These are phyloP conservation scores for Cryphonectria japonica DNA, from an alignment of 2,329 filamentous ascomycete species.

Conservation along the genomic window DNA sequence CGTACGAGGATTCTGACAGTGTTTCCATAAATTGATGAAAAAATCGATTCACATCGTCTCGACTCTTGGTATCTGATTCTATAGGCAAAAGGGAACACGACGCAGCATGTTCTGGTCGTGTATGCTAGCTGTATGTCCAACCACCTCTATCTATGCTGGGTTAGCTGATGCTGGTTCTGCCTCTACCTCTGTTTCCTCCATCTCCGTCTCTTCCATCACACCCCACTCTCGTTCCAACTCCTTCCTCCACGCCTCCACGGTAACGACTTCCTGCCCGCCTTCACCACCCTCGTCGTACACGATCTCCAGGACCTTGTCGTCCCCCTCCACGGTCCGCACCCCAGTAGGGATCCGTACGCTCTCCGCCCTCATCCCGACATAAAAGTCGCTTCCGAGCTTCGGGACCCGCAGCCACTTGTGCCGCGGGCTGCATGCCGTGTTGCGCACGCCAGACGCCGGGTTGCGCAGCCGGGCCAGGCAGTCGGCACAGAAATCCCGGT, in stretches of 20 bases:
- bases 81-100: neutral
- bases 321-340: constrained; percentile 19
- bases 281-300: neutral
- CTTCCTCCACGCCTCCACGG: constrained; percentile 8
- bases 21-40: neutral
- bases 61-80: neutral
- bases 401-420: constrained; percentile 32
- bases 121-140: neutral
- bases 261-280: neutral
- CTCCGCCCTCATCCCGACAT: constrained; percentile 22
- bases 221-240: constrained; percentile 3
- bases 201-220: neutral
- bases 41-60: too few relatives aligned
- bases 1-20: neutral
- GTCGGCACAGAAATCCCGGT: constrained; percentile 30
- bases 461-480: constrained; percentile 30
- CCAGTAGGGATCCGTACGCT: constrained; percentile 18
- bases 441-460: constrained; percentile 2
- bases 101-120: neutral
- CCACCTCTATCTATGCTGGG: neutral
- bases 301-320: neutral
- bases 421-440: constrained; percentile 28
- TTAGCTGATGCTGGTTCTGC: neutral
- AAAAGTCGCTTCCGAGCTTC: constrained; percentile 21
- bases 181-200: neutral